phyloP scores from a whole-genome alignment of 2,329 filamentous ascomycete species.

The Colletotrichum kahawae region DNA sequence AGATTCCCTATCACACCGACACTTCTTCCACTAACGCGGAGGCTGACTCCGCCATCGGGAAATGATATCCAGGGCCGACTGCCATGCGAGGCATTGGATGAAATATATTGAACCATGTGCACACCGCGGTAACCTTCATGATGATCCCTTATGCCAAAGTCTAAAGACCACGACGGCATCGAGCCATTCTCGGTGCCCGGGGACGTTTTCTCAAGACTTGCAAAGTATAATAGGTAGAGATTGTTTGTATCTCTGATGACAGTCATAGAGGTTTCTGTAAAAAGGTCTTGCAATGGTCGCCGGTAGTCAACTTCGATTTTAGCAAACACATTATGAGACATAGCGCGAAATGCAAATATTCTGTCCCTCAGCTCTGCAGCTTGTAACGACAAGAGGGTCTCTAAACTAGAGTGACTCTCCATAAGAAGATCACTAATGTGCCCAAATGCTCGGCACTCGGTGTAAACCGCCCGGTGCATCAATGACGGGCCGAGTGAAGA shows the following conservation, averaged over 20 bases:
- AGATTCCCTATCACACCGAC: background rate
- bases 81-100: background rate
- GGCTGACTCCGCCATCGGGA: too few species aligned
- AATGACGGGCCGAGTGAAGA: too few species aligned
- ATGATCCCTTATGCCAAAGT: accelerated
- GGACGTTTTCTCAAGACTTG: background rate
- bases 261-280: accelerated
- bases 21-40: too few species aligned
- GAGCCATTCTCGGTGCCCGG: accelerated
- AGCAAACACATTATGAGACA: accelerated
- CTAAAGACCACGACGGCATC: background rate
- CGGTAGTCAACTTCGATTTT: accelerated
- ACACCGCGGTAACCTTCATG: accelerated
- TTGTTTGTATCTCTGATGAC: accelerated
- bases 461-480: too few species aligned
- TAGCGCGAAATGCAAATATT: background rate
- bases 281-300: background rate
- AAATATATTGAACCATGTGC: background rate
- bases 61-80: accelerated
- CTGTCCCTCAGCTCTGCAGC: accelerated
- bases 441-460: too few species aligned
- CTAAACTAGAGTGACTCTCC: accelerated
- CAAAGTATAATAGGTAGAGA: background rate
- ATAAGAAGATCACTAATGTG: too few species aligned
- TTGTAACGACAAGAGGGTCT: accelerated